Percentiles rank a stretch among this genome's conserved stretches.
phyloP scores from a whole-genome alignment of 2,329 filamentous ascomycete species.

The Polytolypa hystricis region DNA sequence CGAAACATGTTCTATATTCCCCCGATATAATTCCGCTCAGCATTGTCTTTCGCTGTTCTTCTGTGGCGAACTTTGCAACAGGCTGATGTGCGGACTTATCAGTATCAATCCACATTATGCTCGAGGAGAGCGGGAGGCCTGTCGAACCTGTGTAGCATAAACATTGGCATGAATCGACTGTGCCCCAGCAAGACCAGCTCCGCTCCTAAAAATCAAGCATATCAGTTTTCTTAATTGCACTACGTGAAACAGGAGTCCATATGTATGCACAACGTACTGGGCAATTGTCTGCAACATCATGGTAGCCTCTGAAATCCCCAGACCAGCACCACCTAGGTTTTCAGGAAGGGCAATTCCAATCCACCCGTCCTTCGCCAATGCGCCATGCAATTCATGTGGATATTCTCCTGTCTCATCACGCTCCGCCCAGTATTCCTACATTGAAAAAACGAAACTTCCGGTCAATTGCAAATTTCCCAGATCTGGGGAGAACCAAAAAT shows the following conservation, averaged over 20 bases:
- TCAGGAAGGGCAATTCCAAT: constrained; percentile 71
- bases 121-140: not conserved
- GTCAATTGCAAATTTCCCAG: no score
- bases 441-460: no score
- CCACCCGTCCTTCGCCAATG: constrained; percentile 65
- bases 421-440: constrained; percentile 59
- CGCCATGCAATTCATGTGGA: constrained; percentile 64
- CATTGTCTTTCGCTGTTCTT: constrained; percentile 51
- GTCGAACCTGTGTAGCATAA: constrained; percentile 49
- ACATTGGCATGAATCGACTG: constrained; percentile 48
- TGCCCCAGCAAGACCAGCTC: constrained; percentile 64
- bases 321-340: constrained; percentile 58
- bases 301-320: constrained; percentile 69
- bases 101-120: not conserved
- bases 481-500: no score
- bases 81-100: constrained; percentile 25
- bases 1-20: constrained; percentile 63
- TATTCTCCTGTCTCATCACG: constrained; percentile 60
- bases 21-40: constrained; percentile 63
- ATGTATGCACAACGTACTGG: constrained; percentile 46
- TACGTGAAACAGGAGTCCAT: not conserved
- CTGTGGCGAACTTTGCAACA: constrained; percentile 60
- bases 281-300: constrained; percentile 81
- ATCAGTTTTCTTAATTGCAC: not conserved
- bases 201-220: constrained; percentile 33